Base-by-base conservation (phyloP, 345 rosid genomes). In the Salix dunnii region DNA sequence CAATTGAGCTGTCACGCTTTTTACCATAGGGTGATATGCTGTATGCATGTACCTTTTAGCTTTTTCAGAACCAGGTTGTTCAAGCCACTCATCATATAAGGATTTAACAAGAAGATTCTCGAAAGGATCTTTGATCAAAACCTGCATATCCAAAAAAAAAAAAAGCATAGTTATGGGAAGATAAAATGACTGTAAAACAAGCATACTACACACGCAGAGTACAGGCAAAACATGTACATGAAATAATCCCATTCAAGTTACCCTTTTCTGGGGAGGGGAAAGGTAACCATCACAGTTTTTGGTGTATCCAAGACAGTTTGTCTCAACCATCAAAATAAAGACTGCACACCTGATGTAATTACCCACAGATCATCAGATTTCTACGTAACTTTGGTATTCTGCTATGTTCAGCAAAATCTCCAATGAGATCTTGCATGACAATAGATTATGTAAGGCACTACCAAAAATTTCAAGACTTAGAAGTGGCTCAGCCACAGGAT, bases 31-130 rank as follows among this genome's bases (percentile, higher is more conserved):
- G 86, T 93, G 98, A 85, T 92, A 96, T 74, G 72, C 91, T 27
- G 98, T 92, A 83, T 92, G 97, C 89, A 93, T 61, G 74, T 82
- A 83, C 86, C 80, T 86, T 82, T 82, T 92, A 1, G 99, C 97
- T 76, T 85, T 86, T 77, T 83, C 83, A 2, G 97, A 96, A 77
- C 98, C 95, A 35, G 98, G 99, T 40, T 89, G 88, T 67, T 77
- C 90, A 70, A 93, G 97, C 99, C 97, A 93, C 73, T 96, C 97
- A 0, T 90, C 90, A 53, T 89, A 92, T 53, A 93, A 36, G 71
- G 84, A 71, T 78, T 85, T 90, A 11, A 93, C 96, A 43, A 85
- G 83, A 53, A 90, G 94, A 81, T 92, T 93, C 79, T 87, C 79
- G 74, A 85, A 91, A 48, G 99, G 97, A 86, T 96, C 90, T 28